Conservation (phyloP, 352 stramenopile genomes). For the Thalassiosira mediterranea region DNA sequence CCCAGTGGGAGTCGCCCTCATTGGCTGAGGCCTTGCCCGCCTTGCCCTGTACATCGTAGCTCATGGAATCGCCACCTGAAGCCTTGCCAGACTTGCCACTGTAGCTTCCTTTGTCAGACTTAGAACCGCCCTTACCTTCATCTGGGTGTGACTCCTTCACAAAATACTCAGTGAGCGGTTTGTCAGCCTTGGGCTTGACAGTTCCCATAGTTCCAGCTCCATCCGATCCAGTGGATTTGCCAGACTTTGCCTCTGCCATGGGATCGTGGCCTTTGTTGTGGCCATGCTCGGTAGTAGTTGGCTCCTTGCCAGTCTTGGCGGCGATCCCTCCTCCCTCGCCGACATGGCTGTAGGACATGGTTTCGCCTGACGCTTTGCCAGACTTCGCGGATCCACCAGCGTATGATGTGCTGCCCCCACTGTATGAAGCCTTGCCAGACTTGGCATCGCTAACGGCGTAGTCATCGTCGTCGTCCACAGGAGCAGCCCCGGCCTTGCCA, state of each 20-base stretch:
- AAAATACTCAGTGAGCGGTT: conserved; percentile 18
- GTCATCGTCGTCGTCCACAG: neutral
- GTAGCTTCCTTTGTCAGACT: neutral
- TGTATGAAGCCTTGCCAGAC: neutral
- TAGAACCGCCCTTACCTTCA: neutral
- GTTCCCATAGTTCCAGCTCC: too few relatives aligned
- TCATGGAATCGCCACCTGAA: too few relatives aligned
- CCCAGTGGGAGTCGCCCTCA: neutral
- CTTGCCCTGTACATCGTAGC: too few relatives aligned
- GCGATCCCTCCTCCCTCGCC: too few relatives aligned
- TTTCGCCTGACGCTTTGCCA: neutral
- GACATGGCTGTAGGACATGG: neutral
- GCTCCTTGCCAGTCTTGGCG: neutral
- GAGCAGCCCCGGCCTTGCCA: neutral
- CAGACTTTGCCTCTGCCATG: neutral
- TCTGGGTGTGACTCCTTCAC: conserved; percentile 3
- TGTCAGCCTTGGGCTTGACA: conserved; percentile 28
- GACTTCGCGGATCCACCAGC: neutral
- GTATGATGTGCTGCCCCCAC: neutral
- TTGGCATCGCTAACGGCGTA: neutral
- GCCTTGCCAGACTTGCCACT: conserved; percentile 11
- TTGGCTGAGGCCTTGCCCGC: neutral
- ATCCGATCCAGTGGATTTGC: neutral
- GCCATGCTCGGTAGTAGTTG: neutral
- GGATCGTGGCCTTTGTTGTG: neutral